A percentile compares a stretch with the other conserved stretches of the same genome.
Evolutionary conservation across 352 stramenopile species (phyloP).

Genomic region (Globisporangium paroecandrum): DNA sequence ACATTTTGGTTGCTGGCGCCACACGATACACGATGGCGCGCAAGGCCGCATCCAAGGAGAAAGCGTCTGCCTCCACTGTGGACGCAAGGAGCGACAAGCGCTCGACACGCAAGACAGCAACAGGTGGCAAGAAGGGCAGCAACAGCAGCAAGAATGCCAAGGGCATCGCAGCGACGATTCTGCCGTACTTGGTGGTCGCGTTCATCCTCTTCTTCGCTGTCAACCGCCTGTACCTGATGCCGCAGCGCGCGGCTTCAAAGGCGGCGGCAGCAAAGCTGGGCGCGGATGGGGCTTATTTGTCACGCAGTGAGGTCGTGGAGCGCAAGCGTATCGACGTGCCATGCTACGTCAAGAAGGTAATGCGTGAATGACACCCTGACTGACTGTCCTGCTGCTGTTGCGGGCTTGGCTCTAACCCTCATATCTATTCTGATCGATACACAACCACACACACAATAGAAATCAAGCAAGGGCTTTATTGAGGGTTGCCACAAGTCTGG

Average conservation of each 20-base stretch:
- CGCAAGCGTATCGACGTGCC: slow-evolving; percentile 54
- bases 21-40: slow-evolving; percentile 14
- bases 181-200: slow-evolving; percentile 14
- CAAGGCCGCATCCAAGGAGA: slow-evolving; percentile 16
- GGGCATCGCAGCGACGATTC: not conserved
- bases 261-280: not conserved
- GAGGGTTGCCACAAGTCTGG: slow-evolving; percentile 62
- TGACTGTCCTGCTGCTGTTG: not conserved
- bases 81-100: not conserved
- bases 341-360: slow-evolving; percentile 47
- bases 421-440: not conserved
- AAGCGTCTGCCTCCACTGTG: not conserved
- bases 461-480: slow-evolving; percentile 40
- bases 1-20: not conserved
- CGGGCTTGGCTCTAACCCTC: not conserved
- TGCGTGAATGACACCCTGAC: not conserved
- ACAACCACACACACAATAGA: slow-evolving; percentile 19
- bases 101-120: not conserved
- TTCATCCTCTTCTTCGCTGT: slow-evolving; percentile 10
- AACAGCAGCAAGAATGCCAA: slow-evolving; percentile 6
- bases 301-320: slow-evolving; percentile 30
- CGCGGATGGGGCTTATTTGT: slow-evolving; percentile 7
- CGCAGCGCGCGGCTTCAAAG: not conserved
- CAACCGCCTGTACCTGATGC: slow-evolving; percentile 15
- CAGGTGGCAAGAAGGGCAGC: not conserved